Evolutionary conservation across 805 yeast genomes (phyloP).

Genomic region (Wickerhamiella allomyrinae): DNA sequence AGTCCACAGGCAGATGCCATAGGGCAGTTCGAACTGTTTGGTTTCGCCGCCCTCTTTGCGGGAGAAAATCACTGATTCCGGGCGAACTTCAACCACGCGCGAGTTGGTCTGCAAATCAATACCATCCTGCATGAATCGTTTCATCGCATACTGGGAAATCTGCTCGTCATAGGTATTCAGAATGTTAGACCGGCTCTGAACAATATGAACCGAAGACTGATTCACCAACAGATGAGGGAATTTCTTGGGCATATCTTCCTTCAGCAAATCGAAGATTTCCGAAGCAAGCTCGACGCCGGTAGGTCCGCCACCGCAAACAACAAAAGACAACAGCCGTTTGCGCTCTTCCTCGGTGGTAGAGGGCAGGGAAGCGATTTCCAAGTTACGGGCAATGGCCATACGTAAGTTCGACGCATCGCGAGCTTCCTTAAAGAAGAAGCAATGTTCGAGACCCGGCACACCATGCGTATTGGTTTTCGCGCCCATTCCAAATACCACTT

Average conservation of each 20-base stretch:
- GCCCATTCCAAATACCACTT: slow-evolving; percentile 54
- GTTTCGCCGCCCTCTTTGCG: slow-evolving; percentile 31
- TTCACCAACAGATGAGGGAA: slow-evolving; percentile 50
- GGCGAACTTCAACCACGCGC: slow-evolving; percentile 43
- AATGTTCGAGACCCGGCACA: slow-evolving; percentile 50
- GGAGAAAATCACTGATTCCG: slow-evolving; percentile 44
- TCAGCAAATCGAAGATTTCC: slow-evolving; percentile 49
- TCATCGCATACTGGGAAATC: slow-evolving; percentile 49
- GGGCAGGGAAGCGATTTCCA: slow-evolving; percentile 53
- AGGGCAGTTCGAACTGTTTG: slow-evolving; percentile 37
- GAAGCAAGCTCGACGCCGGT: slow-evolving; percentile 67
- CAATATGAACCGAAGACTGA: slow-evolving; percentile 50
- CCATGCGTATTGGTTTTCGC: slow-evolving; percentile 58
- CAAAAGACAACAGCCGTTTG: slow-evolving; percentile 44
- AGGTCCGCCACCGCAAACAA: slow-evolving; percentile 64
- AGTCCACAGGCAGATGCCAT: slow-evolving; percentile 61
- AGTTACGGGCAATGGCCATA: slow-evolving; percentile 37
- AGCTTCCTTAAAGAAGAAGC: slow-evolving; percentile 50
- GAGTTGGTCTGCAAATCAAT: slow-evolving; percentile 52
- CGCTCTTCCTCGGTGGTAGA: slow-evolving; percentile 51
- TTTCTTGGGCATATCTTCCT: slow-evolving; percentile 43
- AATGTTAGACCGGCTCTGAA: slow-evolving; percentile 54
- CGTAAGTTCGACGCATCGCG: slow-evolving; percentile 48
- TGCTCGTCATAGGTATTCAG: slow-evolving; percentile 55
- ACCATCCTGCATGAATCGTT: slow-evolving; percentile 46